Conservation (phyloP, 208 protist genomes). For the Phytomonas sp. region DNA sequence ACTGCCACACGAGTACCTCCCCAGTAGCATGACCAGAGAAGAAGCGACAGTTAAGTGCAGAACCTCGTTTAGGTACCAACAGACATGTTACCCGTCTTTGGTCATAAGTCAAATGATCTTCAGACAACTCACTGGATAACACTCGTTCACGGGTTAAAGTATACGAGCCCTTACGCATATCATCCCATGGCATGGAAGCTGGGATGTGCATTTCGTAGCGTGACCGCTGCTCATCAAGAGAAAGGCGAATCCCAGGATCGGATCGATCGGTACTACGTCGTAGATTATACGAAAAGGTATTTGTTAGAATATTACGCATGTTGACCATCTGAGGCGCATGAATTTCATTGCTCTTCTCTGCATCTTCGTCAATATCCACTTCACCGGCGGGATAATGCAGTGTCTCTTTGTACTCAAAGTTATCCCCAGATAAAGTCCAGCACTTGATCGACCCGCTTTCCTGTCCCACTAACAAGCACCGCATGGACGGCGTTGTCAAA, state of each 20-base stretch:
- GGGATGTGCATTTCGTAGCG: no score
- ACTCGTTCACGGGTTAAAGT: background rate
- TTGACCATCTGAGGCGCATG: slow-evolving; percentile 12
- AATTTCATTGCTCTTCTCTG: slow-evolving; percentile 1
- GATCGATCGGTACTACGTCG: no score
- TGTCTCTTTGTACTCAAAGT: slow-evolving; percentile 26
- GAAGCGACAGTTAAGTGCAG: slow-evolving; percentile 16
- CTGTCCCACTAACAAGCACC: slow-evolving; percentile 25
- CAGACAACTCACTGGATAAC: background rate
- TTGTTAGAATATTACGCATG: background rate
- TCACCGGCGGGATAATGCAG: slow-evolving; percentile 31
- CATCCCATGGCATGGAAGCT: no score
- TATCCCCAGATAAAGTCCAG: slow-evolving; percentile 15
- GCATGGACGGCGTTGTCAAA: background rate
- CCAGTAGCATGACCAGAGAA: slow-evolving; percentile 41
- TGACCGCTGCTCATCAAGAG: no score
- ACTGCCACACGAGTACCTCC: slow-evolving; percentile 37
- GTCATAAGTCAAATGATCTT: slow-evolving; percentile 20
- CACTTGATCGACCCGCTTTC: slow-evolving; percentile 31
- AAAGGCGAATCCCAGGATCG: no score
- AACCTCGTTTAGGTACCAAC: slow-evolving; percentile 4
- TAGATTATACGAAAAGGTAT: no score
- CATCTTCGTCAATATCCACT: slow-evolving; percentile 23
- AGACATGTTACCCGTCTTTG: slow-evolving; percentile 38
- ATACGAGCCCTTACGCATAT: no score